Evolutionary conservation across 1,139 yeast genomes (phyloP), one percentile per base, ranked within the genome.

Genomic region (Taphrina flavorubra): DNA sequence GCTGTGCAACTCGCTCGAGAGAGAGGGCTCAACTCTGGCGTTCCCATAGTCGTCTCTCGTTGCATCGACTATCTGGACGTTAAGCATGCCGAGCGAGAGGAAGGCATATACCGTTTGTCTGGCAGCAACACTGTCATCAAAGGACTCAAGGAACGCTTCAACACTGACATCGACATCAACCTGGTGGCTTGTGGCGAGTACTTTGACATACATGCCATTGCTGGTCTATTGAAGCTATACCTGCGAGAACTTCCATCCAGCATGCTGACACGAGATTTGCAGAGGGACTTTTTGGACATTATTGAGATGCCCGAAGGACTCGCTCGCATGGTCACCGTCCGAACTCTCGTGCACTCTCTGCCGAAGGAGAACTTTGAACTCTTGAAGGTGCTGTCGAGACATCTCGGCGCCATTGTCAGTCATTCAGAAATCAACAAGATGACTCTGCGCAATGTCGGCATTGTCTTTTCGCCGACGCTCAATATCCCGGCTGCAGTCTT

Each of bases 51-150:
- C 11, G 85, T 91, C 31, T 89, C 80, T 75, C 81, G 97, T 70
- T 91, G 97, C 75, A 77, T 94, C 57, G 90, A 87, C 70, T 89
- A 84, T 73, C 81, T 94, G 63, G 83, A 84, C 68, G 83, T 81
- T 61, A 84, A 87, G 31, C 87, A 89, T 11, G 97, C 96, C 0
- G 81, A 89, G 20, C 85, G 85, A 72, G 96, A 91, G 77, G 97
- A 92, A 76, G 99, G 99, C 2, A 85, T 94, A 1, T 94, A 94
- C 79, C 82, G 99, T 72, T 81, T 92, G 69, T 90, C 95, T 77
- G 99, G 99, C 1, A 89, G 97, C 44, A 90, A 94, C 68, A 84
- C 92, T 0, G 83, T 88, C 61, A 90, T 94, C 36, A 84, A 90
- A 70, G 84, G 83, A 51, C 82, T 94, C 60, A 90, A 89, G 74